These are phyloP conservation scores for Myxozyma neglecta DNA, from an alignment of 805 yeast species.

Conservation along the genomic window DNA sequence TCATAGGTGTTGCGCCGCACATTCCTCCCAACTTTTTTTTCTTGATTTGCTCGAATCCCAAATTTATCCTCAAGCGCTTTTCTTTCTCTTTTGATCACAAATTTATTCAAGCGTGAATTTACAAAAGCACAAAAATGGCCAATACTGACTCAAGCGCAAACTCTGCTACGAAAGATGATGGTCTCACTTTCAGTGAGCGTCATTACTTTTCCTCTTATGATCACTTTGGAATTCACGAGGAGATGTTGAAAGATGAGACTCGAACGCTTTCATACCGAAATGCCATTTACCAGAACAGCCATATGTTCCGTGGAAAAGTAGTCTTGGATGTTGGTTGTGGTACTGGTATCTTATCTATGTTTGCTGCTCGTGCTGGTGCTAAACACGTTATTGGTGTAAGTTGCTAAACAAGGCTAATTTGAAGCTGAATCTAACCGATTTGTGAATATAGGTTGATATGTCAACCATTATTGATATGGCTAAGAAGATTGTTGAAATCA, in stretches of 20 bases:
- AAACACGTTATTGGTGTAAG: conserved; percentile 92
- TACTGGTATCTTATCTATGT: conserved; percentile 87
- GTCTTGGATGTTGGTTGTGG: conserved; percentile 96
- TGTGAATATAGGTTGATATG: conserved; percentile 63
- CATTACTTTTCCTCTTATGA: conserved; percentile 87
- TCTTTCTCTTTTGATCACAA: background rate
- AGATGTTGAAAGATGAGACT: conserved; percentile 84
- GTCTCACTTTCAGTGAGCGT: conserved; percentile 21
- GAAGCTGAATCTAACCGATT: background rate
- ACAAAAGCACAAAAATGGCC: background rate
- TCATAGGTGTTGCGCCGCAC: conserved; percentile 1
- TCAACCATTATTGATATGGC: conserved; percentile 96
- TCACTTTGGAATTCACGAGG: conserved; percentile 89
- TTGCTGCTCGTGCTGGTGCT: conserved; percentile 91
- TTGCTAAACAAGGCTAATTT: conserved; percentile 53
- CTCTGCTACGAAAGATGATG: background rate
- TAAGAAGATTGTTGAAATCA: conserved; percentile 64
- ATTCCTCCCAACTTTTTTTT: conserved; percentile 11
- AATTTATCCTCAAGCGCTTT: background rate
- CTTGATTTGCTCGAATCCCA: background rate
- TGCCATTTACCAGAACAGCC: conserved; percentile 79
- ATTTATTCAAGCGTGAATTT: background rate
- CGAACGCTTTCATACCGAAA: conserved; percentile 80
- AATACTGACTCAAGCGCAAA: background rate
- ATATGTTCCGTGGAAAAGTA: conserved; percentile 75